These are phyloP conservation scores for Umbelopsis isabellina DNA, from an alignment of 192 early-diverging fungal genomes.

Conservation along the genomic window DNA sequence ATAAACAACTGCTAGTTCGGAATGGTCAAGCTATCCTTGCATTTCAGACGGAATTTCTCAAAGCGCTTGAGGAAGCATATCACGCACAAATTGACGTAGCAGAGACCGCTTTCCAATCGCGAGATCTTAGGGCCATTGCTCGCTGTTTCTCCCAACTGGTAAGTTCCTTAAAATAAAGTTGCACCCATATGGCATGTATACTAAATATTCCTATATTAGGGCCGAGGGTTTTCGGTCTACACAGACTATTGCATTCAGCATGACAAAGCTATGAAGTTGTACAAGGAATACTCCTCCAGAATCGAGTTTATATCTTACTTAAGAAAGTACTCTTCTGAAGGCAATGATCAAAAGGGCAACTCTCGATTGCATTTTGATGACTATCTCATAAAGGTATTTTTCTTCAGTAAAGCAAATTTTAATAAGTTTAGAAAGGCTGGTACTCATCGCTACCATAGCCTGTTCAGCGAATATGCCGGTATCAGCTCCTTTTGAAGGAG, in stretches of 20 bases:
- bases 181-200: neutral
- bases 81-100: neutral
- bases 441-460: slow-evolving; percentile 51
- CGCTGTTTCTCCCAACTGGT: slow-evolving; percentile 38
- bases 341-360: neutral
- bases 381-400: slow-evolving; percentile 40
- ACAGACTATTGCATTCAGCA: slow-evolving; percentile 33
- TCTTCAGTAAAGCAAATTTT: neutral
- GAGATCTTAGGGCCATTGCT: slow-evolving; percentile 31
- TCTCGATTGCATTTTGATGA: slow-evolving; percentile 38
- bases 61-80: slow-evolving; percentile 32
- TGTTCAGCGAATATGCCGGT: slow-evolving; percentile 90
- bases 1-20: slow-evolving; percentile 31
- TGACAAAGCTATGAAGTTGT: slow-evolving; percentile 32
- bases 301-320: slow-evolving; percentile 25
- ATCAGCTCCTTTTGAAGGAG: slow-evolving; percentile 78
- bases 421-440: neutral
- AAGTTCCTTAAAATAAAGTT: neutral
- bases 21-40: slow-evolving; percentile 31
- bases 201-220: neutral
- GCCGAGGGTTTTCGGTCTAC: slow-evolving; percentile 27
- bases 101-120: neutral
- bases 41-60: slow-evolving; percentile 36
- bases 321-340: slow-evolving; percentile 1
- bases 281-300: slow-evolving; percentile 25